Percentiles rank a stretch among this genome's conserved stretches.
Conservation (phyloP, 2,329 filamentous ascomycete genomes). For the Penicillium sp. region DNA sequence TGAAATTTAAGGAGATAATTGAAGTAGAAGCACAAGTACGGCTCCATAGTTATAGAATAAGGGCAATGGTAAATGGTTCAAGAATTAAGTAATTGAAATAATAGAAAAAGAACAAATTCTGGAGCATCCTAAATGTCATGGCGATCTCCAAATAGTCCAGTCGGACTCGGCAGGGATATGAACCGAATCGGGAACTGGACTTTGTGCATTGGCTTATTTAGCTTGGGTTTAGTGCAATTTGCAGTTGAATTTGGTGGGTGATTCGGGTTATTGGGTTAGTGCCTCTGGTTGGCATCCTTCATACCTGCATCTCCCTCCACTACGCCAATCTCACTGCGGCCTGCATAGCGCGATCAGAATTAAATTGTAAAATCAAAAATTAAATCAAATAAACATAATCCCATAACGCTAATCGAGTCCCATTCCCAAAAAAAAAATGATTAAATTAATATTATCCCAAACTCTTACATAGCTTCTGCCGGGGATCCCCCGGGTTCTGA, state of each 20-base stretch:
- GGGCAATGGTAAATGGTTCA: not conserved
- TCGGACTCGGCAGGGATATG: slow-evolving; percentile 22
- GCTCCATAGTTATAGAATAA: not conserved
- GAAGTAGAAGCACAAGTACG: not conserved
- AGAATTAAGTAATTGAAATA: slow-evolving; percentile 2
- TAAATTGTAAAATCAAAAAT: not conserved
- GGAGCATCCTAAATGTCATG: slow-evolving; percentile 8
- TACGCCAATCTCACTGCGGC: slow-evolving; percentile 16
- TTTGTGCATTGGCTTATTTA: slow-evolving; percentile 9
- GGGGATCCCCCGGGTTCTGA: slow-evolving; percentile 28
- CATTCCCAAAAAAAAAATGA: not conserved
- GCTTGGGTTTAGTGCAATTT: not conserved
- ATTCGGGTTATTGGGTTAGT: slow-evolving; percentile 5
- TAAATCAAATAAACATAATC: not conserved
- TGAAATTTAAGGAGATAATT: not conserved
- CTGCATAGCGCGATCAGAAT: slow-evolving; percentile 28
- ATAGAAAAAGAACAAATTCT: not conserved
- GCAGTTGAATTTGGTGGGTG: slow-evolving; percentile 5
- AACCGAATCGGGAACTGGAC: slow-evolving; percentile 22
- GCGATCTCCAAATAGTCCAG: slow-evolving; percentile 31
- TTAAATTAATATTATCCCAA: not conserved
- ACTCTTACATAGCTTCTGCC: slow-evolving; percentile 3
- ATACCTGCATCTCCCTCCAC: slow-evolving; percentile 27
- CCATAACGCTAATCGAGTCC: not conserved
- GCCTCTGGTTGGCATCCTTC: slow-evolving; percentile 8